Percentiles rank a stretch among this genome's conserved stretches.
Evolutionary conservation across 768 basidiomycete species (phyloP).

Genomic region (Mycena indigotica): DNA sequence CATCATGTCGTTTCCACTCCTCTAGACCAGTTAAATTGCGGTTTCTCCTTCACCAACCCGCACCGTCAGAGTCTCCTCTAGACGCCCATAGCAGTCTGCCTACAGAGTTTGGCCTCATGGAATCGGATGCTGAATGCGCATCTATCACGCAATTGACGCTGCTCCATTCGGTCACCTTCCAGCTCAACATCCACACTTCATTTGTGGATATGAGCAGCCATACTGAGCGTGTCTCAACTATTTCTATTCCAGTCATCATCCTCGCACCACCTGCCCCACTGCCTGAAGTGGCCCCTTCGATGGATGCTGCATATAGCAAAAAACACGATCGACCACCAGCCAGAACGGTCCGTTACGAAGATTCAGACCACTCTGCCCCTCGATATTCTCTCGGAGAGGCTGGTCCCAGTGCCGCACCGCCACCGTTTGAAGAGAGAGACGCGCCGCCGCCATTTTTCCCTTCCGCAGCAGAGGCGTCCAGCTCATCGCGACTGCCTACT

Average conservation of each 20-base stretch:
- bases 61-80: slow-evolving; percentile 50
- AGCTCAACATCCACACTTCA: slow-evolving; percentile 70
- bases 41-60: slow-evolving; percentile 74
- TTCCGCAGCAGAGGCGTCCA: slow-evolving; percentile 58
- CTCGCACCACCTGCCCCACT: slow-evolving; percentile 78
- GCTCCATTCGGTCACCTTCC: slow-evolving; percentile 81
- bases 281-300: slow-evolving; percentile 70
- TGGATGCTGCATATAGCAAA: slow-evolving; percentile 81
- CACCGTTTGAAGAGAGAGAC: slow-evolving; percentile 84
- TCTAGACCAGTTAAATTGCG: slow-evolving; percentile 72
- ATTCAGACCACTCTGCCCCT: slow-evolving; percentile 60
- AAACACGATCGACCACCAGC: slow-evolving; percentile 83
- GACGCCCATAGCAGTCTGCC: slow-evolving; percentile 48
- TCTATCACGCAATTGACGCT: slow-evolving; percentile 81
- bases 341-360: slow-evolving; percentile 70
- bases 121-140: slow-evolving; percentile 66
- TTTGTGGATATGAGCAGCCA: slow-evolving; percentile 73
- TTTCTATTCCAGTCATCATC: slow-evolving; percentile 70
- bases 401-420: slow-evolving; percentile 80
- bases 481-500: slow-evolving; percentile 63
- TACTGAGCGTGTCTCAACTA: slow-evolving; percentile 65
- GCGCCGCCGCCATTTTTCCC: slow-evolving; percentile 74
- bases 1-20: slow-evolving; percentile 88
- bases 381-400: slow-evolving; percentile 72
- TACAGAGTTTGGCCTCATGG: slow-evolving; percentile 47